phyloP scores from a whole-genome alignment of 2,329 filamentous ascomycete species.

The Fusarium compactum region DNA sequence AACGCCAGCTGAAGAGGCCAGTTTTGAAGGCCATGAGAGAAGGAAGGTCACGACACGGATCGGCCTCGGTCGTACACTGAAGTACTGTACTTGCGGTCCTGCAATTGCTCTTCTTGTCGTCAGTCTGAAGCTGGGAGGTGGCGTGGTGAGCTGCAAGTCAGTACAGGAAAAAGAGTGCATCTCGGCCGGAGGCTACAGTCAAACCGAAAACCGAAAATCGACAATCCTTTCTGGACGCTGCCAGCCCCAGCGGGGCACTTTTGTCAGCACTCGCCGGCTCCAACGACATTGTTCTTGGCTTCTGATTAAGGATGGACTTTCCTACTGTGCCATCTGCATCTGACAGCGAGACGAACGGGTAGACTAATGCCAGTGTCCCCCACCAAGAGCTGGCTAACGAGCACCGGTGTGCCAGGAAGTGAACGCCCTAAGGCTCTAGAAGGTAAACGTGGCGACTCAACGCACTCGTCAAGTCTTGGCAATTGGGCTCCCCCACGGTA shows the following conservation, averaged over 20 bases:
- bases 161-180: slow-evolving; percentile 29
- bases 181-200: slow-evolving; percentile 27
- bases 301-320: slow-evolving; percentile 11
- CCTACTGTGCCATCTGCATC: slow-evolving; percentile 46
- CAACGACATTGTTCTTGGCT: slow-evolving; percentile 25
- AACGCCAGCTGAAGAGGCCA: slow-evolving; percentile 25
- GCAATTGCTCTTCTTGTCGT: slow-evolving; percentile 15
- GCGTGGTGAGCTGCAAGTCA: slow-evolving; percentile 1
- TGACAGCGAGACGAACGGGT: slow-evolving; percentile 50
- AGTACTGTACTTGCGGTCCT: slow-evolving; percentile 4
- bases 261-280: slow-evolving; percentile 36
- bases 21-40: slow-evolving; percentile 20
- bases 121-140: slow-evolving; percentile 13
- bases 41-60: slow-evolving; percentile 2
- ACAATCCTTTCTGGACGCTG: not conserved
- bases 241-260: slow-evolving; percentile 31
- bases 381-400: slow-evolving; percentile 40
- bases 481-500: slow-evolving; percentile 39
- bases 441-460: slow-evolving; percentile 46
- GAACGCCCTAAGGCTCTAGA: slow-evolving; percentile 34
- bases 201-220: slow-evolving; percentile 32
- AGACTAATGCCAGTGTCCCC: slow-evolving; percentile 51
- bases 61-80: slow-evolving; percentile 37
- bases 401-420: slow-evolving; percentile 45
- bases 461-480: slow-evolving; percentile 38